A percentile compares a stretch with the other conserved stretches of the same genome.
Evolutionary conservation across 148 eudicot species (phyloP).

Genomic region (Chenopodium berlandieri): DNA sequence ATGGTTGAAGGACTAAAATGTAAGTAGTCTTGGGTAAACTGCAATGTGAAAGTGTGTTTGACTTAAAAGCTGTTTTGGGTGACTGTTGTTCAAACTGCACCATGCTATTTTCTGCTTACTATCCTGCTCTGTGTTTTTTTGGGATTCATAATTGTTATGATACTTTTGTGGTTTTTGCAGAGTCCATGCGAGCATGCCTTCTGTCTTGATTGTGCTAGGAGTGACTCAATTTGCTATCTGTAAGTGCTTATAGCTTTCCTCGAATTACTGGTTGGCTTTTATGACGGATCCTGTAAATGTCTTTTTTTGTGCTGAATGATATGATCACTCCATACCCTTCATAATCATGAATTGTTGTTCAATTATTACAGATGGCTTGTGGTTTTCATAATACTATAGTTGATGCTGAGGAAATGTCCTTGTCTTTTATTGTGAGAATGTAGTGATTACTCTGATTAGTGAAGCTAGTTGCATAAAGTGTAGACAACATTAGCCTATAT

Average conservation of each 20-base stretch:
- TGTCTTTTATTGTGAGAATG: not conserved
- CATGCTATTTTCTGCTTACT: not conserved
- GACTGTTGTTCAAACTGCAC: not conserved
- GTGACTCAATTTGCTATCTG: constrained; percentile 97
- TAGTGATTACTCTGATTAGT: not conserved
- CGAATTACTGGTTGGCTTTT: not conserved
- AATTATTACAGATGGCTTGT: not conserved
- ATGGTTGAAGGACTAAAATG: not conserved
- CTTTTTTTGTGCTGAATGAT: not conserved
- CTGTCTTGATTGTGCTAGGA: constrained; percentile 97
- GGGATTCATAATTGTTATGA: not conserved
- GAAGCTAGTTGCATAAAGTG: not conserved
- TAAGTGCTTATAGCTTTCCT: constrained; percentile 39
- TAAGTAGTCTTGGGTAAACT: not conserved
- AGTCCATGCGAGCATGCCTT: constrained; percentile 96
- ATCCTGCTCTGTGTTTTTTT: not conserved
- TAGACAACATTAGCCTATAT: not conserved
- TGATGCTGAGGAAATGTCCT: not conserved
- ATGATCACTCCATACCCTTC: not conserved
- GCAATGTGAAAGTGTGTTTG: not conserved
- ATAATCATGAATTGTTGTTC: not conserved
- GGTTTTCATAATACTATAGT: not conserved
- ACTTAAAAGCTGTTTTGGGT: not conserved
- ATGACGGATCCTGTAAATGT: not conserved
- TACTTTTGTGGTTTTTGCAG: constrained; percentile 56